These are phyloP conservation scores for Diplodia intermedia DNA, from an alignment of 2,329 filamentous ascomycete genomes.

Conservation along the genomic window DNA sequence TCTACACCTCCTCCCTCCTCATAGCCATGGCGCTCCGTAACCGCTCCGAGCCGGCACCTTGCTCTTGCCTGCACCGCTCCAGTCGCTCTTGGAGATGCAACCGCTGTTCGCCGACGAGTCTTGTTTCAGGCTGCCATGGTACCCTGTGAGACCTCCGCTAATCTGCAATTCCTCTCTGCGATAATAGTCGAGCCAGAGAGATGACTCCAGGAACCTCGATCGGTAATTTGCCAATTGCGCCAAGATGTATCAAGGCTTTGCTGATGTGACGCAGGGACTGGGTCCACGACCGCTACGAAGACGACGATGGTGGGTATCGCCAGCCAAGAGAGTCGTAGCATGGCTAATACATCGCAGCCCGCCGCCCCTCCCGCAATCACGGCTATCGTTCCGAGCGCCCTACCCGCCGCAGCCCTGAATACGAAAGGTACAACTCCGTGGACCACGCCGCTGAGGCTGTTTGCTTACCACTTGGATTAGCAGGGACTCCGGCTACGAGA, in stretches of 20 bases:
- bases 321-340: constrained; percentile 36
- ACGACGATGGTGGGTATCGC: constrained; percentile 54
- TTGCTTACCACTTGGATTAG: constrained; percentile 44
- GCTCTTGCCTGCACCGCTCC: constrained; percentile 37
- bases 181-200: constrained; percentile 49
- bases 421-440: constrained; percentile 11
- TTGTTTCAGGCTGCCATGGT: constrained; percentile 36
- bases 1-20: constrained; percentile 43
- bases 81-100: constrained; percentile 34
- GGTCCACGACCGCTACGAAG: constrained; percentile 91
- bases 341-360: constrained; percentile 33
- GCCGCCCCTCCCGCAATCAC: constrained; percentile 35
- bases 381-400: constrained; percentile 38
- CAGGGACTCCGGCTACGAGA: constrained; percentile 67
- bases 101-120: constrained; percentile 44
- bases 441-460: not conserved
- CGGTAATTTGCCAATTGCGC: constrained; percentile 58
- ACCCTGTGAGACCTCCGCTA: constrained; percentile 41
- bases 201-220: constrained; percentile 71
- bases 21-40: constrained; percentile 40
- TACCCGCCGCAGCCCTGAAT: constrained; percentile 36
- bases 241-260: constrained; percentile 35
- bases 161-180: constrained; percentile 46
- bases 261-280: constrained; percentile 69
- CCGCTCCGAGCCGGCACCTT: constrained; percentile 28